phyloP scores from a whole-genome alignment of 768 basidiomycete species.

The Serendipita vermifera region DNA sequence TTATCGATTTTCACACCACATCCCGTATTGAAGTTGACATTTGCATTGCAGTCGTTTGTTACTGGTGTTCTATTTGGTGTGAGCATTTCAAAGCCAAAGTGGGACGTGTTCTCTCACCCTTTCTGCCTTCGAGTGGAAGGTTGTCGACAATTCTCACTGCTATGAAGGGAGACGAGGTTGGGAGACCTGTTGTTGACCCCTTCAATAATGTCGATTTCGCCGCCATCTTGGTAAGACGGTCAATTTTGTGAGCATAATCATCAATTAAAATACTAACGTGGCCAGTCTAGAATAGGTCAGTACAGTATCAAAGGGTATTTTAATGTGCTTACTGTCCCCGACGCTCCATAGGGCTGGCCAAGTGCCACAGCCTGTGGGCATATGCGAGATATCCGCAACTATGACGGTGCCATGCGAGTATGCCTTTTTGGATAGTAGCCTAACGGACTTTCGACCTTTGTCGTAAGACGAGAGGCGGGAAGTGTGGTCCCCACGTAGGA shows the following conservation, averaged over 20 bases:
- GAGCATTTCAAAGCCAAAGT: neutral
- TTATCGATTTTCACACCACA: conserved; percentile 38
- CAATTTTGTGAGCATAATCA: too few species aligned
- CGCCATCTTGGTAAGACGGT: neutral
- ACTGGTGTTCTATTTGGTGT: neutral
- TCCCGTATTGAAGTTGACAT: conserved; percentile 43
- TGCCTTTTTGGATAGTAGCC: conserved; percentile 35
- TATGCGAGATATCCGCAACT: conserved; percentile 27
- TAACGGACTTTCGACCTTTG: conserved; percentile 44
- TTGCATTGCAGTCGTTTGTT: conserved; percentile 32
- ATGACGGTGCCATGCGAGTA: conserved; percentile 11
- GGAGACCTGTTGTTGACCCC: conserved; percentile 43
- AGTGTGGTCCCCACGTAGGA: conserved; percentile 43
- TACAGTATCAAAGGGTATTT: too few species aligned
- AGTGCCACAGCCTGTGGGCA: conserved; percentile 34
- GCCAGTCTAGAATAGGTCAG: too few species aligned
- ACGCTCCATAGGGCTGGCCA: conserved; percentile 27
- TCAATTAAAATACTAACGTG: too few species aligned
- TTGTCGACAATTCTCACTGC: conserved; percentile 27
- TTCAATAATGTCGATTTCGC: conserved; percentile 18
- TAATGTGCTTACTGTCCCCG: conserved; percentile 15
- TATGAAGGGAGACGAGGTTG: conserved; percentile 46
- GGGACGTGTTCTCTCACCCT: conserved; percentile 22
- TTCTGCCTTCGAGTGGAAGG: neutral
- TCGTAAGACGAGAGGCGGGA: conserved; percentile 24